A percentile compares a stretch with the other conserved stretches of the same genome.
Conservation (phyloP, 257 asterid species). For the Penstemon newberryi region DNA sequence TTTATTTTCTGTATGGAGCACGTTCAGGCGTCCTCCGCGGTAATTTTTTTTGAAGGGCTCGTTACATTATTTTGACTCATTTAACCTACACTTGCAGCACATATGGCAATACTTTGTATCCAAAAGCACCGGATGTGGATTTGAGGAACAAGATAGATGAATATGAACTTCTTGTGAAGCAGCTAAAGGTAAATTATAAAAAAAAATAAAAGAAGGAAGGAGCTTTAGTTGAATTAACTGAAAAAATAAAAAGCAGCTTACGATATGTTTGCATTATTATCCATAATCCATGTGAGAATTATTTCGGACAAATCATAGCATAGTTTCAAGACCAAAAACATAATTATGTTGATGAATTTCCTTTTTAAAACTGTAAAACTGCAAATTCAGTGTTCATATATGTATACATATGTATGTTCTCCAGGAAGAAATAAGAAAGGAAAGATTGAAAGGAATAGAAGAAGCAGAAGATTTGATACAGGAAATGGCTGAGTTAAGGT, state of each 20-base stretch:
- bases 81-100: conserved; percentile 37
- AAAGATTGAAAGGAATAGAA: conserved; percentile 78
- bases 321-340: background rate
- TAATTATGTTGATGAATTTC: no score
- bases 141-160: conserved; percentile 49
- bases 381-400: background rate
- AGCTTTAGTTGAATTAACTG: no score
- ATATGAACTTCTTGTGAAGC: conserved; percentile 49
- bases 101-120: conserved; percentile 51
- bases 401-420: conserved; percentile 20
- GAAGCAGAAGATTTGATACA: conserved; percentile 92
- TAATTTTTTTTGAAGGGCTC: background rate
- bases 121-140: conserved; percentile 49
- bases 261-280: conserved; percentile 46
- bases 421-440: conserved; percentile 68
- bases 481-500: conserved; percentile 97
- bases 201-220: no score
- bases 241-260: conserved; percentile 37
- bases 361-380: background rate
- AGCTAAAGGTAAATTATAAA: no score
- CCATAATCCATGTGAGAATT: background rate
- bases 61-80: conserved; percentile 21
- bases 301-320: background rate
- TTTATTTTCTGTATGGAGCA: background rate
- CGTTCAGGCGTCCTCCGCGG: background rate